Evolutionary conservation across 2,329 filamentous ascomycete species (phyloP).

Genomic region (Penicillium oxalicum): DNA sequence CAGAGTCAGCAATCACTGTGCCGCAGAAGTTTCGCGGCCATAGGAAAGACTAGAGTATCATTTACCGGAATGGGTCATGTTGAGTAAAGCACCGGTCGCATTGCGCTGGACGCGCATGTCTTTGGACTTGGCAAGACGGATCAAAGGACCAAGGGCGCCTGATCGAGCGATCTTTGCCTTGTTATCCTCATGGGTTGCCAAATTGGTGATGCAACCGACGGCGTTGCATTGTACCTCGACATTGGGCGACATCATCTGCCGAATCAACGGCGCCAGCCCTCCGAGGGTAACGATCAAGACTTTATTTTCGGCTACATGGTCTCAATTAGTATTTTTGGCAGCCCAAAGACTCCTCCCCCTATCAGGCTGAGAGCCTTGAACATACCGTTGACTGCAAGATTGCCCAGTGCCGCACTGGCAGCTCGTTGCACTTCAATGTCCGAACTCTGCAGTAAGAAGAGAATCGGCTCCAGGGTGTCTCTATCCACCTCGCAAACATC

Average conservation of each 20-base stretch:
- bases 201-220: conserved; percentile 95
- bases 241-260: conserved; percentile 96
- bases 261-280: conserved; percentile 83
- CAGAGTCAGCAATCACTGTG: conserved; percentile 16
- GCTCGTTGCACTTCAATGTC: conserved; percentile 97
- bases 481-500: conserved; percentile 95
- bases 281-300: conserved; percentile 90
- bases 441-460: conserved; percentile 87
- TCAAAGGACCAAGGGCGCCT: conserved; percentile 84
- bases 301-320: conserved; percentile 82
- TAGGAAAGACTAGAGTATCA: conserved; percentile 1
- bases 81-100: conserved; percentile 88
- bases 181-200: conserved; percentile 97
- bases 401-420: conserved; percentile 90
- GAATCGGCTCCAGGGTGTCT: conserved; percentile 90
- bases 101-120: conserved; percentile 98
- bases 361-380: background rate
- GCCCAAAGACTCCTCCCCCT: background rate
- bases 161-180: conserved; percentile 98
- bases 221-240: conserved; percentile 99
- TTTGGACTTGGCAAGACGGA: conserved; percentile 87
- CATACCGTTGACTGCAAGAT: conserved; percentile 90
- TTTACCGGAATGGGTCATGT: conserved; percentile 98
- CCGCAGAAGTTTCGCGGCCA: background rate
- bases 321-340: background rate